Percentiles rank a stretch among this genome's conserved stretches.
Conservation (phyloP, 768 basidiomycete genomes). For the Chalciporus sphaerocephalus region DNA sequence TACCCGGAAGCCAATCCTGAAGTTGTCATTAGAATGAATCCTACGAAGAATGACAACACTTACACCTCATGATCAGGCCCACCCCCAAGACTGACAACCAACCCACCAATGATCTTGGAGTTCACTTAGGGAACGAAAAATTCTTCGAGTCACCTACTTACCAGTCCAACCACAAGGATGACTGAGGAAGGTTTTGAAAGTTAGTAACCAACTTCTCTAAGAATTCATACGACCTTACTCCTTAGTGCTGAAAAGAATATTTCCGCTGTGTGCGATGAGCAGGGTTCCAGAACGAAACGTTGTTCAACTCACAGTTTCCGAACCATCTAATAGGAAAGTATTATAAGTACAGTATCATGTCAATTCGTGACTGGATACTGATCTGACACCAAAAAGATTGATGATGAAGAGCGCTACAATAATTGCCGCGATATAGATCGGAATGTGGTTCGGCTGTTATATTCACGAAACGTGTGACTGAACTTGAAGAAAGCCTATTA, state of each 20-base stretch:
- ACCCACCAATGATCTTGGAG: conserved; percentile 34
- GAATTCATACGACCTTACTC: conserved; percentile 10
- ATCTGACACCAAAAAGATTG: conserved; percentile 46
- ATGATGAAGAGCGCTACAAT: conserved; percentile 37
- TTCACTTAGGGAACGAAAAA: neutral
- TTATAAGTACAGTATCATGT: conserved; percentile 36
- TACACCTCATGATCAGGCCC: conserved; percentile 46
- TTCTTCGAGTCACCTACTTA: neutral
- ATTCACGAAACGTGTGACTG: conserved; percentile 9
- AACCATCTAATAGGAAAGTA: conserved; percentile 19
- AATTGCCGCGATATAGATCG: conserved; percentile 39
- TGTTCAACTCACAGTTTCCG: conserved; percentile 17
- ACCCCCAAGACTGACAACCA: conserved; percentile 56
- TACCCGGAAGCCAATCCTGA: conserved; percentile 19
- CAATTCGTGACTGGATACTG: conserved; percentile 33
- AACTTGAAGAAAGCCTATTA: neutral
- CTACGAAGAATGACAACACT: conserved; percentile 31
- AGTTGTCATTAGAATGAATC: conserved; percentile 5
- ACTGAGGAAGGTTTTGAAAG: conserved; percentile 23
- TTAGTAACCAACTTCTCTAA: neutral
- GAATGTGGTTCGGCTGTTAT: conserved; percentile 33
- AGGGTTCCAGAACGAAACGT: neutral
- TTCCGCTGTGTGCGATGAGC: conserved; percentile 18
- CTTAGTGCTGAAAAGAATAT: conserved; percentile 21
- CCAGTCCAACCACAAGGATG: conserved; percentile 35